Conservation (phyloP, 768 basidiomycete species). For the Collybia sp. region DNA sequence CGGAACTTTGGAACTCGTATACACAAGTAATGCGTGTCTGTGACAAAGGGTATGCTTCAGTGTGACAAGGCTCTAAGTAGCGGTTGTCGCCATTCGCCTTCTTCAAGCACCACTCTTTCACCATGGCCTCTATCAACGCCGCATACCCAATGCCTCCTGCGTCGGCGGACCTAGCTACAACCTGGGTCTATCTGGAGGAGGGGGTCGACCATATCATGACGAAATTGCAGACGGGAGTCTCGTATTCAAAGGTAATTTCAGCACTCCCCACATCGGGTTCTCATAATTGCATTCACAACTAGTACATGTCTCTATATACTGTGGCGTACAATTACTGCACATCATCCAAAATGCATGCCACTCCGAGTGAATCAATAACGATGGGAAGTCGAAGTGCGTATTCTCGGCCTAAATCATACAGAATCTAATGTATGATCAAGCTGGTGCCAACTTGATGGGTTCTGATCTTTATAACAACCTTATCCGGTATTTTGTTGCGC, state of each 20-base stretch:
- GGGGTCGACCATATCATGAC: slow-evolving; percentile 92
- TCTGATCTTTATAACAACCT: slow-evolving; percentile 96
- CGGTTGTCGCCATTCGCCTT: neutral
- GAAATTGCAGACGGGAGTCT: slow-evolving; percentile 82
- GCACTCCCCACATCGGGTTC: slow-evolving; percentile 2
- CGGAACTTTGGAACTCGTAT: slow-evolving; percentile 1
- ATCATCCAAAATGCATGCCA: slow-evolving; percentile 69
- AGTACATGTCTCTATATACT: slow-evolving; percentile 89
- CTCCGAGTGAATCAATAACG: slow-evolving; percentile 36
- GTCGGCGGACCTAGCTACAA: slow-evolving; percentile 72
- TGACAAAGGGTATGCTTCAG: neutral
- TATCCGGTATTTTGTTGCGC: slow-evolving; percentile 82
- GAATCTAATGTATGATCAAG: slow-evolving; percentile 35
- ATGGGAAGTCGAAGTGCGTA: slow-evolving; percentile 67
- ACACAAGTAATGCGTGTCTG: neutral
- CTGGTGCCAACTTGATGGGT: slow-evolving; percentile 94
- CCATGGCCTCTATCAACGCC: slow-evolving; percentile 25
- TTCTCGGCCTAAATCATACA: slow-evolving; percentile 25
- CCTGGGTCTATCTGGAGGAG: slow-evolving; percentile 85
- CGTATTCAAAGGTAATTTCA: slow-evolving; percentile 58
- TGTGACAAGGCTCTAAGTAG: neutral
- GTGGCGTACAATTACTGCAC: slow-evolving; percentile 99
- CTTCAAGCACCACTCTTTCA: slow-evolving; percentile 13
- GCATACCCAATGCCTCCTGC: slow-evolving; percentile 58
- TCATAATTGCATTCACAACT: slow-evolving; percentile 7